Percentiles rank a stretch among this genome's conserved stretches.
These are phyloP conservation scores for Flaveria ramosissima DNA, from an alignment of 129 eudicot genomes.

Conservation along the genomic window DNA sequence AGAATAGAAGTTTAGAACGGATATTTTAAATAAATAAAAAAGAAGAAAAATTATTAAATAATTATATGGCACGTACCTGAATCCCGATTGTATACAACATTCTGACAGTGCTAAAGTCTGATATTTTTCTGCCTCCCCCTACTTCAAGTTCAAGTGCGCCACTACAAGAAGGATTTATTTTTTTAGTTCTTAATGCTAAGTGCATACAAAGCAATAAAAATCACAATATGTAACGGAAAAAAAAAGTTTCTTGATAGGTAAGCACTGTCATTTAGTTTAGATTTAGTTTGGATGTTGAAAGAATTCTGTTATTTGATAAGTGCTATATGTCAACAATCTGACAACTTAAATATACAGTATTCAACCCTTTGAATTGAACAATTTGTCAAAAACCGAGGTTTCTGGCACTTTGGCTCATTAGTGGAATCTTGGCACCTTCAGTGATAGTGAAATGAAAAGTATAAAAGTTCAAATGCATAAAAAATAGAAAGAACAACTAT, in stretches of 20 bases:
- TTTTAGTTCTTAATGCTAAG: not conserved
- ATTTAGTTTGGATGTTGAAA: not conserved
- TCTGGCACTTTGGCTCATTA: not conserved
- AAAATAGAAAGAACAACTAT: not conserved
- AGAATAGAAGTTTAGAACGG: not conserved
- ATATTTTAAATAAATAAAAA: not conserved
- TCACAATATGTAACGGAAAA: not conserved
- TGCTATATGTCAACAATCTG: not conserved
- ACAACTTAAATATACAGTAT: not conserved
- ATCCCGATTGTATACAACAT: constrained; percentile 84
- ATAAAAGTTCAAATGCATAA: constrained; percentile 3
- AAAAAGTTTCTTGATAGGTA: not conserved
- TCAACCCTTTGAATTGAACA: not conserved
- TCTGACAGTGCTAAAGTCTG: constrained; percentile 73
- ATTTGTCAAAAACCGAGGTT: not conserved
- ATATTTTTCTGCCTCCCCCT: constrained; percentile 95
- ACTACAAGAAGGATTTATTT: constrained; percentile 43
- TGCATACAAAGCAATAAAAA: constrained; percentile 14
- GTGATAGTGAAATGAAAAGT: not conserved
- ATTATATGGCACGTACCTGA: constrained; percentile 53
- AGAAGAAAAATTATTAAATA: not conserved
- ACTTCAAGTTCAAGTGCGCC: constrained; percentile 82
- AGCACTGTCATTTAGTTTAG: not conserved
- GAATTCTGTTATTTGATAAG: not conserved
- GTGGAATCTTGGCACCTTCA: not conserved